Evolutionary conservation across 2,329 filamentous ascomycete species (phyloP).

Genomic region (Neonectria magnoliae): DNA sequence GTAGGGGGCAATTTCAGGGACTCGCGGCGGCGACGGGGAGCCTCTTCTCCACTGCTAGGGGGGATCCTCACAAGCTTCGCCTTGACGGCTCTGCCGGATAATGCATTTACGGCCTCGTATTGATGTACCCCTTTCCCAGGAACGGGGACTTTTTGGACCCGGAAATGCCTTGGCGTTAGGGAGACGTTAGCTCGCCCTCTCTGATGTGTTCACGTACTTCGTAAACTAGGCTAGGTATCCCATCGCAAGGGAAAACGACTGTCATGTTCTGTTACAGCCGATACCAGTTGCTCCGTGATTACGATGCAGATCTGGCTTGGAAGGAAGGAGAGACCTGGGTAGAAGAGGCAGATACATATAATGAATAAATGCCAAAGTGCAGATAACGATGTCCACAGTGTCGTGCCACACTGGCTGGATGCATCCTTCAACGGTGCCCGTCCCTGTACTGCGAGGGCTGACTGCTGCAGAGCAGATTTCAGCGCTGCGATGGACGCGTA

Average conservation of each 20-base stretch:
- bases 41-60: conserved; percentile 3
- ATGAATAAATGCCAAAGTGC: background rate
- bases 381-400: conserved; percentile 2
- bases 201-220: background rate
- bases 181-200: background rate
- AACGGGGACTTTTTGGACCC: background rate
- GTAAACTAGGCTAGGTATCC: too few relatives aligned
- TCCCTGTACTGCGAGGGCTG: background rate
- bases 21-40: conserved; percentile 15
- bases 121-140: background rate
- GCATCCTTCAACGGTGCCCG: background rate
- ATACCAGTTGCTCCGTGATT: conserved; percentile 19
- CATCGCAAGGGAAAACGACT: background rate
- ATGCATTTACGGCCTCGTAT: conserved; percentile 1
- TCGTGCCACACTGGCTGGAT: background rate
- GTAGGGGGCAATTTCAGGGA: conserved; percentile 29
- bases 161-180: background rate
- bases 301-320: background rate
- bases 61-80: background rate
- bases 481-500: conserved; percentile 15
- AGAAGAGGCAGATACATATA: background rate
- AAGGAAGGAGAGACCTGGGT: too few relatives aligned
- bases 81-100: background rate
- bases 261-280: background rate
- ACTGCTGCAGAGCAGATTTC: conserved; percentile 14